Percentiles rank a stretch among this genome's conserved stretches.
These are phyloP conservation scores for Pichia sp. DNA, from an alignment of 1,139 yeast genomes.

Conservation along the genomic window DNA sequence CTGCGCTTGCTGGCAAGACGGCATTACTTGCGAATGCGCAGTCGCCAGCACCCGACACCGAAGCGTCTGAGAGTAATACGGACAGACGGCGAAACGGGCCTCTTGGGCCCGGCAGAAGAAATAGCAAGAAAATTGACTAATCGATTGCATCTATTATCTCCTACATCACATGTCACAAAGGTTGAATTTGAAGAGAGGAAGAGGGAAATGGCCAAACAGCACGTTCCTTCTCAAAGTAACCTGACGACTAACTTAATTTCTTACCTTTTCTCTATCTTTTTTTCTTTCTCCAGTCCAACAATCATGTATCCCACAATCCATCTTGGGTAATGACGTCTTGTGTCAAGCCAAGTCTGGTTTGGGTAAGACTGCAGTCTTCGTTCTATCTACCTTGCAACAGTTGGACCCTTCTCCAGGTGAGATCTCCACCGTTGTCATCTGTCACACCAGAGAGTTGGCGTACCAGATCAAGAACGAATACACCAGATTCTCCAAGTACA, in stretches of 20 bases:
- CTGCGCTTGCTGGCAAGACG: no score
- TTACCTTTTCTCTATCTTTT: neutral
- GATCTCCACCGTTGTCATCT: constrained; percentile 86
- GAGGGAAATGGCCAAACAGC: neutral
- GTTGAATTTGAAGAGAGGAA: neutral
- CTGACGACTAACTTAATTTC: constrained; percentile 4
- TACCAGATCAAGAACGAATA: constrained; percentile 97
- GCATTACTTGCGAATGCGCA: no score
- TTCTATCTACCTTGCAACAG: constrained; percentile 92
- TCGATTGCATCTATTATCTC: no score
- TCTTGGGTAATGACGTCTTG: constrained; percentile 93
- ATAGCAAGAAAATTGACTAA: no score
- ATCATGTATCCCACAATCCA: constrained; percentile 97
- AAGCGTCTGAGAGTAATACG: no score
- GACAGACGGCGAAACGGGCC: no score
- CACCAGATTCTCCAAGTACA: constrained; percentile 94
- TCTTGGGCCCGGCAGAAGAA: no score
- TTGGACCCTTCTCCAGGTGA: constrained; percentile 97
- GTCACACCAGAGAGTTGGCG: constrained; percentile 98
- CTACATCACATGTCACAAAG: neutral
- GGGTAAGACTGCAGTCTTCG: constrained; percentile 98
- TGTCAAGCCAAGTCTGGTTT: constrained; percentile 99
- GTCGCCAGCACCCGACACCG: no score
- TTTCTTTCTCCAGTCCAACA: constrained; percentile 67
- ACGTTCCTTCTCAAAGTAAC: neutral